Evolutionary conservation across 768 basidiomycete species (phyloP).

Genomic region (Peribolospora baueri): DNA sequence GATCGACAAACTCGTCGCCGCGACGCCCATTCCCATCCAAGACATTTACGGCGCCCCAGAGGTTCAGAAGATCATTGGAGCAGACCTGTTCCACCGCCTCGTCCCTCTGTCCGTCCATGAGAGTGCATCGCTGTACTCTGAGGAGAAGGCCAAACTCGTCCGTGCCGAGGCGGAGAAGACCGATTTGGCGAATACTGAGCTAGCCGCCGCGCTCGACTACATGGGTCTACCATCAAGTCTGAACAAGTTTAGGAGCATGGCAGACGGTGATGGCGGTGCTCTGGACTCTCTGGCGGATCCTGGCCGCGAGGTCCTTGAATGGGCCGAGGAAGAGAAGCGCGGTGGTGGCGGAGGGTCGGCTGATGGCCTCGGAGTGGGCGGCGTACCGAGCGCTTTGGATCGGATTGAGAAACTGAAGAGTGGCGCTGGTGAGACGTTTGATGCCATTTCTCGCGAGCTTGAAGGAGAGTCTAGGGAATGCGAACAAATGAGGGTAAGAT

Average conservation of each 20-base stretch:
- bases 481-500: slow-evolving; percentile 42
- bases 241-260: slow-evolving; percentile 43
- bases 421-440: slow-evolving; percentile 35
- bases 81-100: slow-evolving; percentile 63
- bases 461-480: slow-evolving; percentile 68
- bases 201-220: slow-evolving; percentile 50
- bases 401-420: slow-evolving; percentile 37
- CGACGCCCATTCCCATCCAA: slow-evolving; percentile 60
- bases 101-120: slow-evolving; percentile 87
- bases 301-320: slow-evolving; percentile 38
- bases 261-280: slow-evolving; percentile 24
- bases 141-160: slow-evolving; percentile 91
- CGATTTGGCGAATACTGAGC: slow-evolving; percentile 59
- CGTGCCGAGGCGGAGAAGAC: slow-evolving; percentile 68
- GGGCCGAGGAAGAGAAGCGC: slow-evolving; percentile 35
- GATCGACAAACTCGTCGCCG: slow-evolving; percentile 70
- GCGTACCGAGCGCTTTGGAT: slow-evolving; percentile 18
- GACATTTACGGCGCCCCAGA: slow-evolving; percentile 76
- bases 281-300: slow-evolving; percentile 10
- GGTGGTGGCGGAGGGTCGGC: slow-evolving; percentile 34
- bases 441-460: slow-evolving; percentile 37
- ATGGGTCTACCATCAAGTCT: slow-evolving; percentile 52
- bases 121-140: slow-evolving; percentile 84
- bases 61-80: slow-evolving; percentile 81
- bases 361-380: too few species aligned